Evolutionary conservation across 768 basidiomycete genomes (phyloP).

Genomic region (Xerocomellus dryophilus): DNA sequence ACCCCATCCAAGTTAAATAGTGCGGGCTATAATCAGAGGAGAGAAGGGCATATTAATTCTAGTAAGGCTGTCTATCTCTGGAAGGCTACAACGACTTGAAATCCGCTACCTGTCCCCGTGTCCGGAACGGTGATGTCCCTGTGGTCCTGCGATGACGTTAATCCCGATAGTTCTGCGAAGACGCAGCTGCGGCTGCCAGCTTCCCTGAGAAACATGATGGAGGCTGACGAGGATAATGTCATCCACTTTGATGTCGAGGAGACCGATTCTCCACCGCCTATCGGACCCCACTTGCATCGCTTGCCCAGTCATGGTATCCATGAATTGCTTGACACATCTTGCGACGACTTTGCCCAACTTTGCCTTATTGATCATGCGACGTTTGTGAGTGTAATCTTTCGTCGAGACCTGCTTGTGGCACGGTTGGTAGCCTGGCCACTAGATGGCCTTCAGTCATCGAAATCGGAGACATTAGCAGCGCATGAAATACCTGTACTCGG

Average conservation of each 20-base stretch:
- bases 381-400: conserved; percentile 64
- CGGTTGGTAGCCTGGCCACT: conserved; percentile 76
- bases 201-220: conserved; percentile 75
- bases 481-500: conserved; percentile 55
- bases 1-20: too few relatives aligned
- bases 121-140: not conserved
- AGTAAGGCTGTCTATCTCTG: too few relatives aligned
- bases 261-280: conserved; percentile 16
- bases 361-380: conserved; percentile 62
- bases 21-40: too few relatives aligned
- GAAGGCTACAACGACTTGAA: too few relatives aligned
- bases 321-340: conserved; percentile 45
- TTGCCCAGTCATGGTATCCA: conserved; percentile 2
- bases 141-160: not conserved
- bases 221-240: conserved; percentile 58
- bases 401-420: conserved; percentile 72
- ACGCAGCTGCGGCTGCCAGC: conserved; percentile 73
- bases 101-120: not conserved
- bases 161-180: conserved; percentile 25
- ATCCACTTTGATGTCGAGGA: not conserved
- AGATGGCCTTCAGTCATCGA: not conserved
- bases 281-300: conserved; percentile 8
- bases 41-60: too few relatives aligned
- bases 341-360: conserved; percentile 72
- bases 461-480: not conserved